phyloP scores from a whole-genome alignment of 176 grass and related monocot genomes.

The Guadua angustifolia region DNA sequence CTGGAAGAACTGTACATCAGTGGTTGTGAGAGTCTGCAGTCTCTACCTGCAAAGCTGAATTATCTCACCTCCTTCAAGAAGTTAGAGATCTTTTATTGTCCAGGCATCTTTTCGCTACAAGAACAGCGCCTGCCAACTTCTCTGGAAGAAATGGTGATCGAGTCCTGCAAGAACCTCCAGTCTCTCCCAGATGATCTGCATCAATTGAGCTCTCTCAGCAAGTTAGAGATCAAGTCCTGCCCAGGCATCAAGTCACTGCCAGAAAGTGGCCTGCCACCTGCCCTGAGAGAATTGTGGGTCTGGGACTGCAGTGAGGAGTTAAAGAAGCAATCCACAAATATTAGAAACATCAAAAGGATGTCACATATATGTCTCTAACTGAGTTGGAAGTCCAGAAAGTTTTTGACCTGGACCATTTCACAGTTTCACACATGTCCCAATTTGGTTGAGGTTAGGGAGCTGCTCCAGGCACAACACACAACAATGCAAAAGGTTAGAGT shows the following conservation, averaged over 20 bases:
- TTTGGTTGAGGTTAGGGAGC: neutral
- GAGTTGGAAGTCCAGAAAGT: neutral
- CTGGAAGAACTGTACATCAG: conserved; percentile 31
- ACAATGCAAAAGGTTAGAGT: neutral
- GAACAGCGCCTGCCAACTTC: conserved; percentile 15
- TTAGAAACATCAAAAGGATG: conserved; percentile 38
- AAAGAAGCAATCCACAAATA: conserved; percentile 32
- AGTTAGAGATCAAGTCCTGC: conserved; percentile 35
- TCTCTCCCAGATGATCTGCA: conserved; percentile 31
- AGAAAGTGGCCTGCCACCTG: conserved; percentile 40
- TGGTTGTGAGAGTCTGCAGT: neutral
- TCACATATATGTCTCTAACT: conserved; percentile 28
- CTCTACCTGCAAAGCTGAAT: conserved; percentile 31
- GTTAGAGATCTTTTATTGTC: conserved; percentile 20
- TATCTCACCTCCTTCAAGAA: conserved; percentile 14
- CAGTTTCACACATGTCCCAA: neutral
- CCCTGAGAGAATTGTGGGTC: conserved; percentile 21
- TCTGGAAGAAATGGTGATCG: conserved; percentile 30
- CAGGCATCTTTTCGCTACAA: conserved; percentile 33
- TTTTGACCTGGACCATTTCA: neutral
- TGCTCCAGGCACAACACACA: neutral
- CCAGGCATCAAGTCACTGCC: conserved; percentile 37
- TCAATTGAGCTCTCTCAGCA: conserved; percentile 25
- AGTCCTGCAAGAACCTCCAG: conserved; percentile 28
- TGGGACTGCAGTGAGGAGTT: conserved; percentile 40